Conservation (phyloP, 1,284 basidiomycete species). For the Leccinum colubrinum region DNA sequence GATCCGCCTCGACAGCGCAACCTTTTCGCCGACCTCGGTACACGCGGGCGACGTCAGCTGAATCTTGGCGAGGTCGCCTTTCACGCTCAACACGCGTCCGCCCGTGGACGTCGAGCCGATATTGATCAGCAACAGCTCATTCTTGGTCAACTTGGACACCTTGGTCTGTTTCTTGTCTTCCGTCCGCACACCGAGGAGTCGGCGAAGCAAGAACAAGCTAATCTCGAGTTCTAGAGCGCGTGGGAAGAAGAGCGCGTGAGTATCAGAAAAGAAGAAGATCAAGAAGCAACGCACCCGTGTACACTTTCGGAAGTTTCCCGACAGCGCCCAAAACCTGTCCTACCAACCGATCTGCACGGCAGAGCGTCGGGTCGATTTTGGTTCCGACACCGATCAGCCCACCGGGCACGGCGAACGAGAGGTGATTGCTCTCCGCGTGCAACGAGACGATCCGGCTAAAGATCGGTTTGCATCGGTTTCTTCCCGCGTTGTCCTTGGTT, state of each 20-base stretch:
- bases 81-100: slow-evolving; percentile 88
- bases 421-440: slow-evolving; percentile 92
- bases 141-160: slow-evolving; percentile 90
- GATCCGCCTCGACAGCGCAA: slow-evolving; percentile 87
- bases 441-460: slow-evolving; percentile 90
- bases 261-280: neutral
- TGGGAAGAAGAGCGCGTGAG: neutral
- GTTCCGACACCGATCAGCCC: slow-evolving; percentile 98
- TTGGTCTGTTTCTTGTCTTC: slow-evolving; percentile 99
- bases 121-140: slow-evolving; percentile 92
- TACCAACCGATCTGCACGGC: slow-evolving; percentile 94
- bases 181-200: slow-evolving; percentile 96
- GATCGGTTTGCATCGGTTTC: slow-evolving; percentile 92
- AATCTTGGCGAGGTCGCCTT: slow-evolving; percentile 92
- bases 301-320: slow-evolving; percentile 92
- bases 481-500: slow-evolving; percentile 90
- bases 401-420: slow-evolving; percentile 95
- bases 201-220: slow-evolving; percentile 88
- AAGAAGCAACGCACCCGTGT: slow-evolving; percentile 61
- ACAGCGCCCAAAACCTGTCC: slow-evolving; percentile 96
- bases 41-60: slow-evolving; percentile 90
- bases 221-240: slow-evolving; percentile 76
- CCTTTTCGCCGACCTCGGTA: slow-evolving; percentile 94
- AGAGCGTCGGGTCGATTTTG: slow-evolving; percentile 93
- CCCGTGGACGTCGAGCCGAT: slow-evolving; percentile 94